Evolutionary conservation across 176 grass and related monocot genomes (phyloP), one percentile per base, ranked within the genome.

Genomic region (Chrysopogon serrulatus): DNA sequence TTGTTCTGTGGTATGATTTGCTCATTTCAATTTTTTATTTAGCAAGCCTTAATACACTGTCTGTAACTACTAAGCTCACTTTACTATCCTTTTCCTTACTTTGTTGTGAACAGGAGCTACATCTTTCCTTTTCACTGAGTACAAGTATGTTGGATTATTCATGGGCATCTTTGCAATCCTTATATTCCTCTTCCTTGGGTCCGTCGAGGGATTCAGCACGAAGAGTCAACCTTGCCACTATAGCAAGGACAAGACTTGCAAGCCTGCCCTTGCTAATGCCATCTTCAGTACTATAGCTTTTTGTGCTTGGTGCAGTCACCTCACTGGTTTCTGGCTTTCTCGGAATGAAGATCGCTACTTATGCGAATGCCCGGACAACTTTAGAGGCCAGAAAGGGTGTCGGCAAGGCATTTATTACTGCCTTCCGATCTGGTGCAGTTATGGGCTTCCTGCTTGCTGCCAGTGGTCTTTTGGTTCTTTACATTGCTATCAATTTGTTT

Each of bases 381-480:
- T 42, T 87, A 35, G 85, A 93, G 73, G 91, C 91, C 64, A 87
- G 88, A 61, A 90, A 88, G 68, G 91, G 91, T 26, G 85, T 93
- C 48, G 91, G 91, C 39, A 87, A 87, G 65, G 91, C 91, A 39
- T 93, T 93, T 65, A 82, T 88, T 39, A 84, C 48, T n/a, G 91
- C 91, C 51, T 93, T 90, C 78, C 80, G 91, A 12, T 93, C 91
- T 57, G 91, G 91, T 84, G 91, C 91, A 17, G 91, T 93, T 31
- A 93, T 93, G 91, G 91, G 91, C 3, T 93, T 93, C 62, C 69
- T 93, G 8, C 85, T 93, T 36, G 88, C 91, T 45, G 85, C 91
- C 26, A 93, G 80, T 0, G 91, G 88, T 26, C 91, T 93, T 53
- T 64, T 93, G 41, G 91, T 93, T 47, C 85, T 93, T 68, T 93